phyloP scores from a whole-genome alignment of 1,284 basidiomycete species.

The Cutaneotrichosporon dermatis region DNA sequence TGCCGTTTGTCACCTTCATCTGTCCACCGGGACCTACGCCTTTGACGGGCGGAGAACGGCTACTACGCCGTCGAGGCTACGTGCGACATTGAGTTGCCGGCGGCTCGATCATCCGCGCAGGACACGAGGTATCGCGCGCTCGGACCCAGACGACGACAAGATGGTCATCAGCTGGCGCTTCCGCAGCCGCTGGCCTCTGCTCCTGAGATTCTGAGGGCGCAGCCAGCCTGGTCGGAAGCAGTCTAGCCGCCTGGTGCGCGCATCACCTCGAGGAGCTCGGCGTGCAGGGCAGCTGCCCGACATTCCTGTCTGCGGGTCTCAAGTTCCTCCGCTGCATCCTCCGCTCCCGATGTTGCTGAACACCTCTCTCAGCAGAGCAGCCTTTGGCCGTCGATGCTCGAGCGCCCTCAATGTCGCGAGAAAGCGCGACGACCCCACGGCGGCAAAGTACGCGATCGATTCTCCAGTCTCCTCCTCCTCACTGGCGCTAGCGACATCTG shows the following conservation, averaged over 20 bases:
- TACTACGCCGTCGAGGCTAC: constrained; percentile 26
- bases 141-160: constrained; percentile 7
- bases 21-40: constrained; percentile 17
- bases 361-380: not conserved
- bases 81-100: constrained; percentile 35
- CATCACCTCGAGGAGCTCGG: constrained; percentile 33
- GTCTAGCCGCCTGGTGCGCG: not conserved
- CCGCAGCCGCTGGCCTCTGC: constrained; percentile 29
- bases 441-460: constrained; percentile 31
- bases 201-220: constrained; percentile 37
- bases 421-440: constrained; percentile 14
- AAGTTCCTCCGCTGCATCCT: constrained; percentile 29
- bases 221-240: constrained; percentile 18
- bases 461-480: constrained; percentile 30
- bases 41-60: constrained; percentile 27
- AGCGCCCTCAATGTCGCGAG: constrained; percentile 23
- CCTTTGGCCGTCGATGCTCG: constrained; percentile 19
- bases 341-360: constrained; percentile 21
- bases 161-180: constrained; percentile 27
- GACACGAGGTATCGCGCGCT: constrained; percentile 27
- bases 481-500: constrained; percentile 27
- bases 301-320: constrained; percentile 31
- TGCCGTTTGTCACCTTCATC: constrained; percentile 26
- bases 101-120: constrained; percentile 29
- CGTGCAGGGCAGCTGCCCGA: constrained; percentile 22